A percentile compares a stretch with the other conserved stretches of the same genome.
phyloP scores from a whole-genome alignment of 441 rosid genomes.

The Cnidoscolus chayamansa region DNA sequence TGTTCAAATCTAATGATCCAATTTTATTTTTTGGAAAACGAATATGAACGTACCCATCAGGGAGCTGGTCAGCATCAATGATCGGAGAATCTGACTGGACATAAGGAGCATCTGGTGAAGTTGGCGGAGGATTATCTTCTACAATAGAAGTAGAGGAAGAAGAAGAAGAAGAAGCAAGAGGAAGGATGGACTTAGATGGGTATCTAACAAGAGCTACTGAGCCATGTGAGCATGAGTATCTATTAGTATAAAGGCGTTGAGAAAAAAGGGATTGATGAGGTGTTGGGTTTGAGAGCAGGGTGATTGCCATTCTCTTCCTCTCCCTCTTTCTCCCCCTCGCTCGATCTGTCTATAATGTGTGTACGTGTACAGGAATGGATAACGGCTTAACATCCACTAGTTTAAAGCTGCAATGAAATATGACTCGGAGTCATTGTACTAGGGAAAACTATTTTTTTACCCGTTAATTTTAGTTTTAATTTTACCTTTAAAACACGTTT shows the following conservation, averaged over 20 bases:
- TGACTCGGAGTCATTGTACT: no score
- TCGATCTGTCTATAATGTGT: background rate
- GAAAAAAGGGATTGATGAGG: slow-evolving; percentile 22
- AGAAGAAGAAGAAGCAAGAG: slow-evolving; percentile 26
- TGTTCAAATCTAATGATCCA: background rate
- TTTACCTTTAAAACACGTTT: no score
- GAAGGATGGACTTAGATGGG: slow-evolving; percentile 24
- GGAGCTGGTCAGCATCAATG: slow-evolving; percentile 26
- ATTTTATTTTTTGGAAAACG: no score
- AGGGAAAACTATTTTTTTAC: no score
- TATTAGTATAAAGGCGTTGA: slow-evolving; percentile 19
- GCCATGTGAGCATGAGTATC: slow-evolving; percentile 18
- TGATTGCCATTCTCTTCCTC: slow-evolving; percentile 11
- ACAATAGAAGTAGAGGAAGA: slow-evolving; percentile 41
- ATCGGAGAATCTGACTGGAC: slow-evolving; percentile 27
- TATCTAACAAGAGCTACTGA: slow-evolving; percentile 17
- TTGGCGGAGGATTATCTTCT: slow-evolving; percentile 34
- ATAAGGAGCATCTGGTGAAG: slow-evolving; percentile 24
- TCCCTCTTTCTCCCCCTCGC: background rate
- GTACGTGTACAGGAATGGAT: background rate
- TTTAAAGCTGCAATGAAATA: background rate
- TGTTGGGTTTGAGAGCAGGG: slow-evolving; percentile 35
- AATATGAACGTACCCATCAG: slow-evolving; percentile 38
- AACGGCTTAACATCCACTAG: slow-evolving; percentile 10
- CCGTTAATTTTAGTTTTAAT: no score